A percentile compares a stretch with the other conserved stretches of the same genome.
Conservation (phyloP, 352 stramenopile genomes). For the Phytophthora pistaciae region DNA sequence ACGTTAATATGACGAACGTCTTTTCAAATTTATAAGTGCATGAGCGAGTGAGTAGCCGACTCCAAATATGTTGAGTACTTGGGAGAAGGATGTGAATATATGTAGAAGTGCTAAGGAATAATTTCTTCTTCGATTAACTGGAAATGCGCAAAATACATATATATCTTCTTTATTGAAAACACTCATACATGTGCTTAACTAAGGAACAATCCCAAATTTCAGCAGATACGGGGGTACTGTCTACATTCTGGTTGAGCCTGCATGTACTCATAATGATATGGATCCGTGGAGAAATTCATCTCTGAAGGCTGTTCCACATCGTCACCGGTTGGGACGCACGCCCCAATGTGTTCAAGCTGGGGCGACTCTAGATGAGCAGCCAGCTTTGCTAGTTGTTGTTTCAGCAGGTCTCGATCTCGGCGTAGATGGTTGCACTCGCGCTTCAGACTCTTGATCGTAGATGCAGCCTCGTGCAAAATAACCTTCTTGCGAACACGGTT, state of each 20-base stretch:
- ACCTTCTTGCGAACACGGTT: conserved; percentile 67
- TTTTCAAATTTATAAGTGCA: no score
- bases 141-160: no score
- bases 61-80: no score
- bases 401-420: conserved; percentile 60
- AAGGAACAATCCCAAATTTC: neutral
- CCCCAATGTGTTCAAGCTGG: neutral
- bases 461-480: conserved; percentile 66
- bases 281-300: neutral
- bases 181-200: no score
- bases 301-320: neutral
- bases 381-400: conserved; percentile 66
- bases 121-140: no score
- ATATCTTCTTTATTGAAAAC: no score
- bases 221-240: neutral
- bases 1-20: no score
- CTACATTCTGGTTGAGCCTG: neutral
- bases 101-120: no score
- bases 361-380: conserved; percentile 36
- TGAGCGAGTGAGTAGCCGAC: no score
- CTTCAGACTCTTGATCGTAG: conserved; percentile 57
- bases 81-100: no score
- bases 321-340: neutral
- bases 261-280: neutral
- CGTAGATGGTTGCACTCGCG: conserved; percentile 62